phyloP scores from a whole-genome alignment of 805 yeast genomes.

The Kurtzmaniella cleridarum region DNA sequence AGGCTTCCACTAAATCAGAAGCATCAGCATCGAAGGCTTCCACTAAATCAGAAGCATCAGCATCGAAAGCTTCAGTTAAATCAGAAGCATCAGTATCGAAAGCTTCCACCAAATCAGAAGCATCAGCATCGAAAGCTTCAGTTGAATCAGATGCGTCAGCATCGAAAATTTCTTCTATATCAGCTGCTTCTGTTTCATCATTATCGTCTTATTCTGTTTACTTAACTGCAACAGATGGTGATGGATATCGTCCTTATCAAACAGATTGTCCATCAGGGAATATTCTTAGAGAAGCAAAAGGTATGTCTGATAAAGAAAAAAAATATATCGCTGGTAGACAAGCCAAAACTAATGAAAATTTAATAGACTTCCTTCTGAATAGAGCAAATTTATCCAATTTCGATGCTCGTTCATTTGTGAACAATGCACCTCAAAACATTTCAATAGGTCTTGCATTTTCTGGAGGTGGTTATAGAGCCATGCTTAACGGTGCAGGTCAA shows the following conservation, averaged over 20 bases:
- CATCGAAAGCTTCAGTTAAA: not conserved
- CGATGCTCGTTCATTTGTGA: constrained; percentile 25
- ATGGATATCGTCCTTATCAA: constrained; percentile 21
- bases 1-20: not conserved
- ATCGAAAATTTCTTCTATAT: no score
- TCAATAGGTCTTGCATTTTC: constrained; percentile 30
- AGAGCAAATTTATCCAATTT: constrained; percentile 28
- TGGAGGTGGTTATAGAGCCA: constrained; percentile 91
- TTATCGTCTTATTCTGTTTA: not conserved
- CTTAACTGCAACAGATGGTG: not conserved
- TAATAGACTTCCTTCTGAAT: constrained; percentile 21
- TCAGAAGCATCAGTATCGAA: constrained; percentile 1
- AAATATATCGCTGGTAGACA: constrained; percentile 22
- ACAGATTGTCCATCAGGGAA: constrained; percentile 24
- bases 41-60: not conserved
- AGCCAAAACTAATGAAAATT: constrained; percentile 23
- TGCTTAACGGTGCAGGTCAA: constrained; percentile 83
- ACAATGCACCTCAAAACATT: constrained; percentile 17
- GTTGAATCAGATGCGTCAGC: no score
- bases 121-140: no score
- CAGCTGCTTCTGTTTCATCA: no score
- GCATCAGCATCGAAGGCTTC: no score
- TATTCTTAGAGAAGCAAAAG: constrained; percentile 23
- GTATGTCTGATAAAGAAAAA: constrained; percentile 18
- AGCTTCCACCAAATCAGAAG: not conserved